Conservation (phyloP, 1,284 basidiomycete species). For the Cryptococcus sp. region DNA sequence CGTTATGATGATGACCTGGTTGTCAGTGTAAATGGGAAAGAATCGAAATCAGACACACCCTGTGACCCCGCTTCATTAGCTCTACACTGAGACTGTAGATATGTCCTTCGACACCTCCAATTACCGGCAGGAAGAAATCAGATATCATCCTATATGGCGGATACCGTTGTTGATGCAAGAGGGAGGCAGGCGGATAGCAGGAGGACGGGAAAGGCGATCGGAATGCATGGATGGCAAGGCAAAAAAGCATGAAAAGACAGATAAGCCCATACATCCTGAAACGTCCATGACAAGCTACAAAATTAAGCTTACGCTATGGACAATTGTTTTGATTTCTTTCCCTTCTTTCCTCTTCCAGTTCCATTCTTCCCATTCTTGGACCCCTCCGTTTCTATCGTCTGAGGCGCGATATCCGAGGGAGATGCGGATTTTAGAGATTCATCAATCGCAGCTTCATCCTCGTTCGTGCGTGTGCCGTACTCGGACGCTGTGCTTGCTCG, state of each 20-base stretch:
- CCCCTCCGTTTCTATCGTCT: slow-evolving; percentile 3
- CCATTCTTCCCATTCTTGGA: background rate
- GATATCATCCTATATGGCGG: slow-evolving; percentile 76
- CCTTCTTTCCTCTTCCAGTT: slow-evolving; percentile 5
- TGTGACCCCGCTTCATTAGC: slow-evolving; percentile 78
- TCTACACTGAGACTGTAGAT: slow-evolving; percentile 89
- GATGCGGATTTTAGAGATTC: slow-evolving; percentile 10
- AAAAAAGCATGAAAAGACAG: slow-evolving; percentile 3
- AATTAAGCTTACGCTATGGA: slow-evolving; percentile 25
- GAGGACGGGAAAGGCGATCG: background rate
- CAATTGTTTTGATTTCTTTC: slow-evolving; percentile 9
- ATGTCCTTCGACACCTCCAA: slow-evolving; percentile 95
- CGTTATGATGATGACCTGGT: slow-evolving; percentile 86
- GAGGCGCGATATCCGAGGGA: background rate
- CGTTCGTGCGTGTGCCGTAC: background rate
- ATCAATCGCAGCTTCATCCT: slow-evolving; percentile 14
- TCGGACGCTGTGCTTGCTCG: background rate
- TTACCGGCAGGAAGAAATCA: slow-evolving; percentile 93
- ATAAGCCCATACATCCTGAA: slow-evolving; percentile 13
- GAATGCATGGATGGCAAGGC: background rate
- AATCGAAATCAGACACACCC: slow-evolving; percentile 52
- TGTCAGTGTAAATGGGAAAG: background rate
- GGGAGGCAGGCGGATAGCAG: background rate
- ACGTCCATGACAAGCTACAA: slow-evolving; percentile 1
- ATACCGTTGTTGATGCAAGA: background rate